Percentiles rank a stretch among this genome's conserved stretches.
Conservation (phyloP, 192 early-diverging fungal genomes). For the Diversispora eburnea region DNA sequence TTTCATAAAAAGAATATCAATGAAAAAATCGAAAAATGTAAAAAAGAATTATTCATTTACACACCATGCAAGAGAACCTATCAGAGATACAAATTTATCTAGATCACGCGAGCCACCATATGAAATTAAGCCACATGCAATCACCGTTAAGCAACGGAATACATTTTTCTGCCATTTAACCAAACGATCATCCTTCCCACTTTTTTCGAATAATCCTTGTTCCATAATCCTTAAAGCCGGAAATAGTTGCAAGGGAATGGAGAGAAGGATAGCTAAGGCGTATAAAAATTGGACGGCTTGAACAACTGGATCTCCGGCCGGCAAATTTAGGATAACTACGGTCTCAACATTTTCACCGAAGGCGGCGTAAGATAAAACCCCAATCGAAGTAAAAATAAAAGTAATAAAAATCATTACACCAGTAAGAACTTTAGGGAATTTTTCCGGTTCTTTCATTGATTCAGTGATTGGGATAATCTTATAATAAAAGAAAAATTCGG, state of each 20-base stretch:
- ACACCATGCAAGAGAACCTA: constrained; percentile 61
- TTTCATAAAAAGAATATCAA: neutral
- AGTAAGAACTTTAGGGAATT: constrained; percentile 81
- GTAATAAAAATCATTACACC: constrained; percentile 76
- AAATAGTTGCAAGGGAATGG: constrained; percentile 89
- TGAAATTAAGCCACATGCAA: constrained; percentile 67
- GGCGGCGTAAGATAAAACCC: constrained; percentile 77
- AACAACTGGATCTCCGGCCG: constrained; percentile 59
- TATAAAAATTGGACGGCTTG: constrained; percentile 79
- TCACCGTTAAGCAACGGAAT: constrained; percentile 66
- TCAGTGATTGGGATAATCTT: constrained; percentile 76
- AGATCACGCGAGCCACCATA: constrained; percentile 73
- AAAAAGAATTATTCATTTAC: no score
- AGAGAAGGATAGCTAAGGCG: constrained; percentile 88
- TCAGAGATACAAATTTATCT: constrained; percentile 77
- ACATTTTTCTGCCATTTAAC: constrained; percentile 89
- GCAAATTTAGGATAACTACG: constrained; percentile 86
- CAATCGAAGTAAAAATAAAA: constrained; percentile 74
- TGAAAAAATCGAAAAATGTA: neutral
- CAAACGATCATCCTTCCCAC: constrained; percentile 70
- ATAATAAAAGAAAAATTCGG: neutral
- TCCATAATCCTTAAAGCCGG: constrained; percentile 93
- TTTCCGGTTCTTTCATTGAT: constrained; percentile 87
- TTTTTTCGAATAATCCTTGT: constrained; percentile 74
- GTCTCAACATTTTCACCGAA: constrained; percentile 84